Percentiles rank a stretch among this genome's conserved stretches.
Conservation (phyloP, 768 basidiomycete genomes). For the Fibroporia radiculosa region DNA sequence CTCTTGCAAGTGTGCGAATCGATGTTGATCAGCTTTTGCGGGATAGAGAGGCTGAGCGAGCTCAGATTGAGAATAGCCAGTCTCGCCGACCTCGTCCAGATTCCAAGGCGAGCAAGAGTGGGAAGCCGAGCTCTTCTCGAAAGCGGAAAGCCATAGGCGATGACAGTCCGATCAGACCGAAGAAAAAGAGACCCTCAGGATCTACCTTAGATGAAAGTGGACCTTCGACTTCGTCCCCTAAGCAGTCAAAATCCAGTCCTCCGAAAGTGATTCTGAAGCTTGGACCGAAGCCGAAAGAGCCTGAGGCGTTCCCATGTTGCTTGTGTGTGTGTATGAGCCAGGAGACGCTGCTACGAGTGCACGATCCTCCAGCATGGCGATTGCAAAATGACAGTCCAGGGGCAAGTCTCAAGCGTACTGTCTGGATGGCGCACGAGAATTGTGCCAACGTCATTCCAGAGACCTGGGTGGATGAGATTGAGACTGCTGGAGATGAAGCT, state of each 20-base stretch:
- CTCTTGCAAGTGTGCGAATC: constrained; percentile 94
- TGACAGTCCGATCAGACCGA: constrained; percentile 7
- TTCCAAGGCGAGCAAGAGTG: constrained; percentile 5
- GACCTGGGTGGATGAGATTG: constrained; percentile 80
- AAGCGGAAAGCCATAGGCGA: constrained; percentile 35
- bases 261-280: constrained; percentile 59
- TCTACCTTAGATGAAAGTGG: constrained; percentile 20
- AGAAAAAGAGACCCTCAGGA: constrained; percentile 16
- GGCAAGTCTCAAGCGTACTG: constrained; percentile 20
- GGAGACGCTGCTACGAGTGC: constrained; percentile 55
- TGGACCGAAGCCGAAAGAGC: constrained; percentile 50
- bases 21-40: constrained; percentile 81
- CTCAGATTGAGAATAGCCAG: constrained; percentile 15
- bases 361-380: constrained; percentile 53
- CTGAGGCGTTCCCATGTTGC: constrained; percentile 57
- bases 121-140: constrained; percentile 14
- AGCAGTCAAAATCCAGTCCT: constrained; percentile 7
- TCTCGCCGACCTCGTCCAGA: background rate
- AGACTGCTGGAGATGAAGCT: constrained; percentile 23
- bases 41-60: constrained; percentile 49
- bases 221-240: constrained; percentile 7
- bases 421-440: constrained; percentile 72
- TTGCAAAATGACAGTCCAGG: constrained; percentile 32
- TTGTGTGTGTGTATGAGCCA: constrained; percentile 49
- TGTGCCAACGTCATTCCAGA: constrained; percentile 84